Evolutionary conservation across 106 monocot species (phyloP), one percentile per base, ranked within the genome.

Genomic region (Acorus calamus): DNA sequence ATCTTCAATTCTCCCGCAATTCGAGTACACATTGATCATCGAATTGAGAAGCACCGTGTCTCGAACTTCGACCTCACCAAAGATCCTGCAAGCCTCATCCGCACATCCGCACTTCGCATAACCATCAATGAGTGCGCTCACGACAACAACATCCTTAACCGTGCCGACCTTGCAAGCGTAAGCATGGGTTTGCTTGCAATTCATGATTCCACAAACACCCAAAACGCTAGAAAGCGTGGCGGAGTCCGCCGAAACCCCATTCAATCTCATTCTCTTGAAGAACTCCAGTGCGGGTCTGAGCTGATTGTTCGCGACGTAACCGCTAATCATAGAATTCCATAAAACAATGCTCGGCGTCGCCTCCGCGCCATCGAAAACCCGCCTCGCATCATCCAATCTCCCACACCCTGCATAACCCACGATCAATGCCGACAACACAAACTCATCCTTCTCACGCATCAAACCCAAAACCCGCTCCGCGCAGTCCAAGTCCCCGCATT

Each of bases 321-420:
- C 83, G 68, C 55, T 79, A 9, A 88, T 69, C 63, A 88, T 62
- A 52, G 88, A 84, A 66, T 84, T 88, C 88, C 88, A 88, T 13
- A 84, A 47, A 52, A 68, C 78, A 67, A 79, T 67, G 12, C 76
- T 51, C 0, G 72, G 64, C 5, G 68, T 74, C 11, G 12, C 57
- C 49, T 55, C 70, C 4, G 28, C 28, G 28, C 59, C 66, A 63
- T 81, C 63, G 54, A 89, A 89, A 51, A 84, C 50, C 12, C 12
- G 51, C 64, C 72, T 74, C 7, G 83, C 80, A 55, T 88, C 78
- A 8, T 10, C 68, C 42, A 76, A 72, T 49, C 76, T 76, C 3
- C 84, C 79, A 57, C 63, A 72, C 46, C 46, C 49, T 4, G 74
- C 71, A 58, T 72, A 89, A 0, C 81, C 81, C 2, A 73, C 66